Base-by-base conservation (phyloP, 177 flowering plant genomes). In the Vitis hybrid region DNA sequence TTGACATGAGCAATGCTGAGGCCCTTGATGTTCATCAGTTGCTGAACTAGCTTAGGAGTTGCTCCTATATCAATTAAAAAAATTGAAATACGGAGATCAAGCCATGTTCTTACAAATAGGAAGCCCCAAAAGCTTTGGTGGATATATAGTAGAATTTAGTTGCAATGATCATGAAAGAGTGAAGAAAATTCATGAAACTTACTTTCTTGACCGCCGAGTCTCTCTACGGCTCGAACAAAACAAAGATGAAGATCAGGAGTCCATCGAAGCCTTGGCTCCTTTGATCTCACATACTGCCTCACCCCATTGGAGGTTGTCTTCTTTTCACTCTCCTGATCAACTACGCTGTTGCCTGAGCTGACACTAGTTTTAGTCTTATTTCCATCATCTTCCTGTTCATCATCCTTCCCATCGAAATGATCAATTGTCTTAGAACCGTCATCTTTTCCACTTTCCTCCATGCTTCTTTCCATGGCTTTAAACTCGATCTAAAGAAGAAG, bases 1-100 rank as follows among this genome's bases (percentile, higher is more conserved):
- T 80, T 80, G 64, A 80, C 80, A 77, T 80, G 83, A 68, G 83
- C 73, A 62, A 80, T 80, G 49, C 76, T 80, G 56, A 80, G 83
- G 15, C 83, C 83, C 74, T 72, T 77, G 52, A 77, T 72, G 65
- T 80, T 79, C 83, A 80, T 80, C 57, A 77, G 56, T 51, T 80
- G 83, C 62, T 74, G 72, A 56, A 80, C 80, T 14, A 80, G 62
- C 55, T 80, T 80, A 6, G 80, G 83, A 2, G 83, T 80, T 17
- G 83, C 83, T 58, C 79, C 82, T 80, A 56, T 39, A 72, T 13
- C 21, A 51, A 51, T 50, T 2, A 64, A 8, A 49, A 12, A 45
- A 1, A 45, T 17, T 56, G 18, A 1, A 60, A 23, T 23, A 60
- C 6, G 8, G 62, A 60, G 19, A 26, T 12, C 26, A 34, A 60